Conservation (phyloP, 1,139 yeast species). For the Geotrichum carabidarum region DNA sequence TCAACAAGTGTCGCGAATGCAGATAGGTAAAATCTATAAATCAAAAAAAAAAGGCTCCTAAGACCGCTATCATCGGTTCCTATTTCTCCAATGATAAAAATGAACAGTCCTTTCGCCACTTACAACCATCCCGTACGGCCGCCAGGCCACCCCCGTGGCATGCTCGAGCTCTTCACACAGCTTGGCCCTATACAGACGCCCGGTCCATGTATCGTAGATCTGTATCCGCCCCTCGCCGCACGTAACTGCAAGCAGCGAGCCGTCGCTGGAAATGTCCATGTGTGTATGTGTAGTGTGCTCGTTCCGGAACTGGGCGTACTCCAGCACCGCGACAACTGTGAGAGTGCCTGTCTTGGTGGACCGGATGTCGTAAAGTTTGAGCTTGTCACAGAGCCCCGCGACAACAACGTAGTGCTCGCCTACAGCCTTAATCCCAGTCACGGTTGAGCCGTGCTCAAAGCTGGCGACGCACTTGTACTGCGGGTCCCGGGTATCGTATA, state of each 20-base stretch:
- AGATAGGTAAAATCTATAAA: too few species aligned
- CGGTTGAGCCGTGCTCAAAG: background rate
- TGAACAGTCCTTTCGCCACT: too few species aligned
- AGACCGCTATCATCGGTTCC: too few species aligned
- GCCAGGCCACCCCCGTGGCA: too few species aligned
- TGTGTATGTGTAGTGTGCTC: background rate
- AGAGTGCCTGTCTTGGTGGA: background rate
- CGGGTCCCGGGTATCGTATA: background rate
- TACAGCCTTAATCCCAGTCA: background rate
- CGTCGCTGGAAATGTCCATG: background rate
- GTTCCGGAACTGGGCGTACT: background rate
- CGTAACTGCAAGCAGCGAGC: background rate
- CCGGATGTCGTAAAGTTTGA: background rate
- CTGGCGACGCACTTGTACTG: background rate
- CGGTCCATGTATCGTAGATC: background rate
- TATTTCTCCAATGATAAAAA: too few species aligned
- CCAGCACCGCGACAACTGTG: background rate
- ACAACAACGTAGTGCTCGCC: background rate
- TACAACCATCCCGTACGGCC: too few species aligned
- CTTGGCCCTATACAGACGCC: background rate
- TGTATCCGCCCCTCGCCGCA: background rate
- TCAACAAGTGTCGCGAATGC: too few species aligned
- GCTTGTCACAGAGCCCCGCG: background rate
- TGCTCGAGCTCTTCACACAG: too few species aligned
- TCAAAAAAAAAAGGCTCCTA: too few species aligned